Evolutionary conservation across 148 eudicot genomes (phyloP), one percentile per base, ranked within the genome.

Genomic region (Bassia scoparia): DNA sequence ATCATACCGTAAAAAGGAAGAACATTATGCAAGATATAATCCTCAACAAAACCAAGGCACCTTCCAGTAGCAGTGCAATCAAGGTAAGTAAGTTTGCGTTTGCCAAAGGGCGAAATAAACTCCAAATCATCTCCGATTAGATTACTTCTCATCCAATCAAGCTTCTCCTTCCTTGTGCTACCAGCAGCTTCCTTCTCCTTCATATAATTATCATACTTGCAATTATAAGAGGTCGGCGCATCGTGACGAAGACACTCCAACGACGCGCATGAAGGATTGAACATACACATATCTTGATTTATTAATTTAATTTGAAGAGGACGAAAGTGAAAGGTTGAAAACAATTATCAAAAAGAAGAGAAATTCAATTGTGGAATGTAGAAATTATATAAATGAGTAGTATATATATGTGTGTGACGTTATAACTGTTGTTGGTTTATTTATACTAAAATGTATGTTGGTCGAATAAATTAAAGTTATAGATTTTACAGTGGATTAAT

Each of bases 1-100:
- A n/a, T n/a, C n/a, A n/a, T 78, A 80, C 86, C 86, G 26, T 83
- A 83, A 20, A 68, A 83, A 30, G 86, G 86, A 24, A 83, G 83
- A 58, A 80, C 79, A 49, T 77, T 67, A 11, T 54, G 35, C 56
- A 74, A 60, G 79, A 83, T 74, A 30, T 77, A 80, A 46, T 83
- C 74, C 53, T 83, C 86, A 1, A 83, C 53, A 52, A 49, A 83
- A 31, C 29, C 71, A 26, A 83, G 79, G 23, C 70, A 74, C 31
- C 83, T 72, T 17, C 80, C 84, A 6, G 68, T 77, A 23, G 84
- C 86, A 2, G 84, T 80, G 37, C 77, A 74, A 43, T 83, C 84
- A 0, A 83, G 75, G 34, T 83, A 83, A 17, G 79, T 77, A 34
- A 83, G 23, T 26, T 74, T 44, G 16, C 86, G 86, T 18, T 53